phyloP scores from a whole-genome alignment of 2,329 filamentous ascomycete genomes.

The Huntiella decipiens region DNA sequence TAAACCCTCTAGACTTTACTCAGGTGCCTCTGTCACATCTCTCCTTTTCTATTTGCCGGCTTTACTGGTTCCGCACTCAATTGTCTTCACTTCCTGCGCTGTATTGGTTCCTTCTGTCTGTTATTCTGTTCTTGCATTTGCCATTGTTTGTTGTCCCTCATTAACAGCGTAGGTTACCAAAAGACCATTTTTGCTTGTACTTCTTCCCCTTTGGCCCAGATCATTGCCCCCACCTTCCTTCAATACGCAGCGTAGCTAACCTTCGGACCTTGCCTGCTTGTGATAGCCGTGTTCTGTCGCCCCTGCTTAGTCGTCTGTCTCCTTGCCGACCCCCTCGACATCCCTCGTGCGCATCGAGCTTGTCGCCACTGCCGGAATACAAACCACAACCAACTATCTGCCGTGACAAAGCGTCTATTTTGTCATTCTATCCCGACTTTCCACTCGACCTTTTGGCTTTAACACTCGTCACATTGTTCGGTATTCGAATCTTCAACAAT shows the following conservation, averaged over 20 bases:
- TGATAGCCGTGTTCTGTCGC: slow-evolving; percentile 1
- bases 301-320: neutral
- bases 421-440: slow-evolving; percentile 6
- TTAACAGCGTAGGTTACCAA: too few species aligned
- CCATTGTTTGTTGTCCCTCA: slow-evolving; percentile 5
- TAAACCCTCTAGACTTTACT: neutral
- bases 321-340: neutral
- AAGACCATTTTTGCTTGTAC: neutral
- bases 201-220: slow-evolving; percentile 8
- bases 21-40: slow-evolving; percentile 3
- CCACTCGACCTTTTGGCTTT: slow-evolving; percentile 5
- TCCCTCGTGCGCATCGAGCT: slow-evolving; percentile 1
- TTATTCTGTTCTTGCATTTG: slow-evolving; percentile 9
- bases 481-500: slow-evolving; percentile 1
- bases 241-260: too few species aligned
- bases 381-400: neutral
- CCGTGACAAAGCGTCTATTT: too few species aligned
- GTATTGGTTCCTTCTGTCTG: slow-evolving; percentile 13
- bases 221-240: too few species aligned
- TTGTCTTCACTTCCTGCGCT: slow-evolving; percentile 4
- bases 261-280: neutral
- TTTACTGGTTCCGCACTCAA: neutral
- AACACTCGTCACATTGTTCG: neutral
- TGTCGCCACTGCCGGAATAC: slow-evolving; percentile 1
- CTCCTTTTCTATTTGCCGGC: slow-evolving; percentile 2